A percentile compares a stretch with the other conserved stretches of the same genome.
Conservation (phyloP, 1,284 basidiomycete genomes). For the Tilletia indica region DNA sequence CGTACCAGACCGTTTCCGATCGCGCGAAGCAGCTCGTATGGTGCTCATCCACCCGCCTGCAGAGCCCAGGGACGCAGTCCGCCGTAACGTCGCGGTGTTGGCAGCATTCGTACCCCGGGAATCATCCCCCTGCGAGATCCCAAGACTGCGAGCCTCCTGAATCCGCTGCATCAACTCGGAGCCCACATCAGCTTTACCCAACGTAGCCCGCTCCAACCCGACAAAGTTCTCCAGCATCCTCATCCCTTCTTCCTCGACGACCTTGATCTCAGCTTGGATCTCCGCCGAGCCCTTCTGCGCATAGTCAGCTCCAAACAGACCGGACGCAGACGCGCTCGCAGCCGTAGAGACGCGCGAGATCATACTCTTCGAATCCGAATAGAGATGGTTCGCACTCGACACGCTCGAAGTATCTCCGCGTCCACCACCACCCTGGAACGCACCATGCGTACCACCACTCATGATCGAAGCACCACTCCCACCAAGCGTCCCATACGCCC, state of each 20-base stretch:
- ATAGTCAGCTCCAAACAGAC: constrained; percentile 38
- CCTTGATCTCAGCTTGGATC: constrained; percentile 41
- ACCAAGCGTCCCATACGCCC: not conserved
- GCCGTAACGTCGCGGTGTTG: not conserved
- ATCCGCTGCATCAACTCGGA: not conserved
- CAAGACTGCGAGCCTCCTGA: not conserved
- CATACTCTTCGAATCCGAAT: constrained; percentile 24
- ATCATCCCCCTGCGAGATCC: constrained; percentile 17
- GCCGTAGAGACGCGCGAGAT: constrained; percentile 22
- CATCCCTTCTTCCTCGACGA: constrained; percentile 39
- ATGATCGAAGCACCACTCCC: constrained; percentile 1
- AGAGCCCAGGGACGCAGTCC: not conserved
- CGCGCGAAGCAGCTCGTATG: constrained; percentile 6
- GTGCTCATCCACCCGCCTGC: constrained; percentile 12
- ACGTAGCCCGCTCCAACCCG: constrained; percentile 30
- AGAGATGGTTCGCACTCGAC: constrained; percentile 2
- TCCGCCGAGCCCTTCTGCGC: constrained; percentile 33
- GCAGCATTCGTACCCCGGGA: not conserved
- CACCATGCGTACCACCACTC: not conserved
- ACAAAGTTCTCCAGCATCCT: constrained; percentile 37
- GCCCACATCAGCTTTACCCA: constrained; percentile 26
- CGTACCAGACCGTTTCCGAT: constrained; percentile 1
- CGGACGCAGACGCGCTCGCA: constrained; percentile 12
- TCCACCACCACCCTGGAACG: not conserved
- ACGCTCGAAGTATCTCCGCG: not conserved